Evolutionary conservation across 352 stramenopile genomes (phyloP).

Genomic region (Phytopythium ostracodes): DNA sequence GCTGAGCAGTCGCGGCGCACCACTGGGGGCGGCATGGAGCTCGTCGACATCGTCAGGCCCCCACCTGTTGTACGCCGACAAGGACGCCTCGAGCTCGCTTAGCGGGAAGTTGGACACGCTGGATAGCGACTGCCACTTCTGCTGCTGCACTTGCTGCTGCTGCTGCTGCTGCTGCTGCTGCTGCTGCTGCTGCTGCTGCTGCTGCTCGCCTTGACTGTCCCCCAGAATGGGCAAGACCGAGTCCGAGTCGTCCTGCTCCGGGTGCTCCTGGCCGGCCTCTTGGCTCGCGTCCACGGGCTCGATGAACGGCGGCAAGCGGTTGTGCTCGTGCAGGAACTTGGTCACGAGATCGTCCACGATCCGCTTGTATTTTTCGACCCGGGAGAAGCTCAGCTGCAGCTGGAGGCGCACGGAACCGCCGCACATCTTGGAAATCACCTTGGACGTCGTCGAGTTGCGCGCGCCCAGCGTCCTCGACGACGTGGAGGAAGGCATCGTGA

Average conservation of each 20-base stretch:
- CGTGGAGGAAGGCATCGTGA: constrained; percentile 15
- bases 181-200: constrained; percentile 3
- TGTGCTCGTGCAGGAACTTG: constrained; percentile 50
- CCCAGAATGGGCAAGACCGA: constrained; percentile 5
- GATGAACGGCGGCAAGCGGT: constrained; percentile 56
- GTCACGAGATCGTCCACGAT: constrained; percentile 55
- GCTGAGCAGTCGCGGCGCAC: not conserved
- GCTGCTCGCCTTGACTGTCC: constrained; percentile 9
- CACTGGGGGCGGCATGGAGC: not conserved
- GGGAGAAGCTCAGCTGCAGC: constrained; percentile 59
- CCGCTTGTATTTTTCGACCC: constrained; percentile 54
- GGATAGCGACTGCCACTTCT: not conserved
- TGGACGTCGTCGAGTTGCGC: not conserved
- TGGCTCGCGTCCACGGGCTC: constrained; percentile 23
- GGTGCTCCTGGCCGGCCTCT: constrained; percentile 24
- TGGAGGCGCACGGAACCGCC: constrained; percentile 49
- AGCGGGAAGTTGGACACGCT: constrained; percentile 19
- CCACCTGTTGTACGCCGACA: constrained; percentile 13
- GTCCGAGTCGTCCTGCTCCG: constrained; percentile 25
- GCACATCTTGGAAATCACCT: constrained; percentile 21
- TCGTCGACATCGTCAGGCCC: constrained; percentile 9
- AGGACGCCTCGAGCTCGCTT: constrained; percentile 21
- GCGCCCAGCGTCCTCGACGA: not conserved
- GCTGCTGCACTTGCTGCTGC: constrained; percentile 6
- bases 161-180: constrained; percentile 10